These are phyloP conservation scores for Ascoidea tarda DNA, from an alignment of 805 yeast species.

Conservation along the genomic window DNA sequence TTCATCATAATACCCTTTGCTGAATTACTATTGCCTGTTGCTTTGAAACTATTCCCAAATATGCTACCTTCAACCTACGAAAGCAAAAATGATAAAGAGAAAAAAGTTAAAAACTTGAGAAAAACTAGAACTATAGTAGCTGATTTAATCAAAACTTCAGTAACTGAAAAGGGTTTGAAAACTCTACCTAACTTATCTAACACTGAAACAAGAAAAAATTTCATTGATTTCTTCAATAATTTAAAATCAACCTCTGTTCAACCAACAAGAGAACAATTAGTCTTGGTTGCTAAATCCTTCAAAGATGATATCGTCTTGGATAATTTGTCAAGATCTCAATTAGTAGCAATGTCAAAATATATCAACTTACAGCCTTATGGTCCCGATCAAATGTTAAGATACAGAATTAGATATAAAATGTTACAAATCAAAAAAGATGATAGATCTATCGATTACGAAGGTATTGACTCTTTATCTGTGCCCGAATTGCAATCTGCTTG, in stretches of 20 bases:
- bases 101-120: slow-evolving; percentile 40
- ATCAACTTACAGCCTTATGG: slow-evolving; percentile 89
- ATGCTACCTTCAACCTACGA: slow-evolving; percentile 88
- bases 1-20: slow-evolving; percentile 90
- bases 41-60: slow-evolving; percentile 86
- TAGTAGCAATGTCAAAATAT: slow-evolving; percentile 86
- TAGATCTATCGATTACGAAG: slow-evolving; percentile 83
- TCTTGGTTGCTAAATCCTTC: slow-evolving; percentile 78
- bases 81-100: slow-evolving; percentile 42
- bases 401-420: slow-evolving; percentile 84
- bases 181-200: slow-evolving; percentile 47
- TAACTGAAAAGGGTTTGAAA: slow-evolving; percentile 54
- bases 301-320: slow-evolving; percentile 89
- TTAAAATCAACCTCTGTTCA: slow-evolving; percentile 47
- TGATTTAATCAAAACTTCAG: slow-evolving; percentile 47
- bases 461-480: slow-evolving; percentile 68
- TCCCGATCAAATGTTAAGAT: slow-evolving; percentile 80
- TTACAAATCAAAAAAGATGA: slow-evolving; percentile 88
- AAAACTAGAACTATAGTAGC: slow-evolving; percentile 53
- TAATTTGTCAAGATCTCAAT: slow-evolving; percentile 80
- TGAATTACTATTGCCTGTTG: slow-evolving; percentile 78
- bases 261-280: slow-evolving; percentile 56
- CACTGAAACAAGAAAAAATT: slow-evolving; percentile 34
- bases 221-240: slow-evolving; percentile 65
- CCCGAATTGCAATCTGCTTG: slow-evolving; percentile 82